Conservation (phyloP, 2,329 filamentous ascomycete species). For the Penicillium fuscoglaucum region DNA sequence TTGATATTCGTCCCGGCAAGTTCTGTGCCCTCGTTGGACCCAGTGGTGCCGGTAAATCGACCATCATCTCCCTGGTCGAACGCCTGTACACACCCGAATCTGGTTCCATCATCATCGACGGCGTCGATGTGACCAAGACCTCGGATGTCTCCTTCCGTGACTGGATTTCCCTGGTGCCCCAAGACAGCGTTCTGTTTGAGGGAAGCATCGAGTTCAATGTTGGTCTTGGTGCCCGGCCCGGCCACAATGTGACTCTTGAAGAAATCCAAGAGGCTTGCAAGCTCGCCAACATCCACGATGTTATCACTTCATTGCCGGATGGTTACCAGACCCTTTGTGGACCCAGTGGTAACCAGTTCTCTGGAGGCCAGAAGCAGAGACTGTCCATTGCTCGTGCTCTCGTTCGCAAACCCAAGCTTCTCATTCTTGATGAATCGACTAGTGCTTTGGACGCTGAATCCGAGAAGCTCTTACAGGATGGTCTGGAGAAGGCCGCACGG, state of each 20-base stretch:
- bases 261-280: constrained; percentile 68
- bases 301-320: constrained; percentile 61
- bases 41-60: constrained; percentile 67
- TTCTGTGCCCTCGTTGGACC: constrained; percentile 63
- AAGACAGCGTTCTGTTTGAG: constrained; percentile 51
- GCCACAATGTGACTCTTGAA: constrained; percentile 55
- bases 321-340: constrained; percentile 58
- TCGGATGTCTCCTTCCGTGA: constrained; percentile 44
- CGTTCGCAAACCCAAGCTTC: constrained; percentile 54
- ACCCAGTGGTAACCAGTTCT: constrained; percentile 53
- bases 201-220: constrained; percentile 52
- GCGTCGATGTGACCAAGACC: constrained; percentile 47
- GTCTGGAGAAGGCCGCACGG: constrained; percentile 35
- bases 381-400: constrained; percentile 60
- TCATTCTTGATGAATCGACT: constrained; percentile 64
- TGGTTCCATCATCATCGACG: constrained; percentile 56
- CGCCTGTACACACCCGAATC: constrained; percentile 55
- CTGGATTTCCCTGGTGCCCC: constrained; percentile 49
- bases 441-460: constrained; percentile 59
- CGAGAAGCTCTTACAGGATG: constrained; percentile 50
- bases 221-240: constrained; percentile 51
- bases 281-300: constrained; percentile 70
- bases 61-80: constrained; percentile 59
- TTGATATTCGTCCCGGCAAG: constrained; percentile 51
- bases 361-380: constrained; percentile 60